phyloP scores from a whole-genome alignment of 306 rosid species.

The Heteromeles arbutifolia region DNA sequence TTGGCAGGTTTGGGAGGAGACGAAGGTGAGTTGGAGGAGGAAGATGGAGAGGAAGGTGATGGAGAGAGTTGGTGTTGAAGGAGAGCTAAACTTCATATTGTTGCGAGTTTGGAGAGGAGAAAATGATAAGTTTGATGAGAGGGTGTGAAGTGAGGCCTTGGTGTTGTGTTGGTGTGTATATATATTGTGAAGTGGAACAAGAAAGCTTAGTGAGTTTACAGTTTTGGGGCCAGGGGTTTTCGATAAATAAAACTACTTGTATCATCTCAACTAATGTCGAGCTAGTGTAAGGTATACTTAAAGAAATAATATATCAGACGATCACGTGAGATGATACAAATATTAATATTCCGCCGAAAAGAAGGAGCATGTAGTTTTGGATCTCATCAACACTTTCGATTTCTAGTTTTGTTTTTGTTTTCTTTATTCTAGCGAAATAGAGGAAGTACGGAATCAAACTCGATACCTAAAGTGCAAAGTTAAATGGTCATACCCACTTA shows the following conservation, averaged over 20 bases:
- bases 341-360: neutral
- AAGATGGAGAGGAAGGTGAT: slow-evolving; percentile 13
- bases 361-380: neutral
- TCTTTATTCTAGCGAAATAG: too few species aligned
- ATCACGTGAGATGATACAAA: neutral
- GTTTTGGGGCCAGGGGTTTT: neutral
- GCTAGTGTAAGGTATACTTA: too few species aligned
- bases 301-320: neutral
- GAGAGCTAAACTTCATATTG: neutral
- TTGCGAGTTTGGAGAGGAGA: neutral
- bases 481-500: neutral
- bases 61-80: neutral
- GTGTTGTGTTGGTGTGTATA: neutral
- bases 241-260: neutral
- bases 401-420: neutral
- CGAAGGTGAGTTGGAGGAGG: slow-evolving; percentile 10
- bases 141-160: slow-evolving; percentile 14
- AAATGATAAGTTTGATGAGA: neutral
- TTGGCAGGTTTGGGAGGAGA: slow-evolving; percentile 55
- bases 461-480: neutral
- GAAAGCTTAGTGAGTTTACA: neutral
- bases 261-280: too few species aligned
- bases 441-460: neutral
- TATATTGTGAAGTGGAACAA: neutral
- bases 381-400: neutral